Conservation (phyloP, 192 early-diverging fungal genomes). For the Coemansia sp. region DNA sequence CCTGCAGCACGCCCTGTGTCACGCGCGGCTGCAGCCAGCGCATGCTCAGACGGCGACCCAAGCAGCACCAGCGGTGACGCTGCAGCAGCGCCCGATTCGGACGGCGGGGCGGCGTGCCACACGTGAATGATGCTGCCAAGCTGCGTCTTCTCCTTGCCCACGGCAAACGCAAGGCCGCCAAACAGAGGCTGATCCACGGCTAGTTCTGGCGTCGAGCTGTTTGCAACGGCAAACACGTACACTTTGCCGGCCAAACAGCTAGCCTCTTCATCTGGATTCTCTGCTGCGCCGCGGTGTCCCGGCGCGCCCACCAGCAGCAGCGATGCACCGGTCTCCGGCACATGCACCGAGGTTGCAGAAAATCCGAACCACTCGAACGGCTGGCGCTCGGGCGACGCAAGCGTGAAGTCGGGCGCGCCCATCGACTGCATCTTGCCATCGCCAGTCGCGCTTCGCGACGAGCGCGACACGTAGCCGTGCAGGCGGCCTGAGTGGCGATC, state of each 20-base stretch:
- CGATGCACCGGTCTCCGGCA: conserved; percentile 12
- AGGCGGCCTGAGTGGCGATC: conserved; percentile 52
- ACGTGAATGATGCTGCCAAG: conserved; percentile 51
- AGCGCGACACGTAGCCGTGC: conserved; percentile 44
- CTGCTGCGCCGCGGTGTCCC: conserved; percentile 37
- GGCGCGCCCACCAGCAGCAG: conserved; percentile 60
- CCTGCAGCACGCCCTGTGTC: neutral
- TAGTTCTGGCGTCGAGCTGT: neutral
- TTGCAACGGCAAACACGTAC: conserved; percentile 48
- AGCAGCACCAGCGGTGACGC: conserved; percentile 29
- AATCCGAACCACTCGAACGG: conserved; percentile 59
- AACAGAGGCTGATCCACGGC: conserved; percentile 5
- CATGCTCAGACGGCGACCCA: conserved; percentile 49
- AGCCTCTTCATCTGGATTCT: neutral
- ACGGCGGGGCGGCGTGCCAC: conserved; percentile 12
- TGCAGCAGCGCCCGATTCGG: neutral
- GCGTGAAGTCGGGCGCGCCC: conserved; percentile 38
- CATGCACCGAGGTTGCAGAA: conserved; percentile 24
- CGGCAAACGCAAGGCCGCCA: conserved; percentile 26
- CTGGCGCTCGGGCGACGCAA: conserved; percentile 32
- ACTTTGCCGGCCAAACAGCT: conserved; percentile 54
- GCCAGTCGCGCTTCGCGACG: neutral
- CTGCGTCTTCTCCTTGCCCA: conserved; percentile 34
- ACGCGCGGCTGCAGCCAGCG: neutral
- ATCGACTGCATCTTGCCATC: neutral